Evolutionary conservation across 2,329 filamentous ascomycete species (phyloP).

Genomic region (Ascochyta pisi): DNA sequence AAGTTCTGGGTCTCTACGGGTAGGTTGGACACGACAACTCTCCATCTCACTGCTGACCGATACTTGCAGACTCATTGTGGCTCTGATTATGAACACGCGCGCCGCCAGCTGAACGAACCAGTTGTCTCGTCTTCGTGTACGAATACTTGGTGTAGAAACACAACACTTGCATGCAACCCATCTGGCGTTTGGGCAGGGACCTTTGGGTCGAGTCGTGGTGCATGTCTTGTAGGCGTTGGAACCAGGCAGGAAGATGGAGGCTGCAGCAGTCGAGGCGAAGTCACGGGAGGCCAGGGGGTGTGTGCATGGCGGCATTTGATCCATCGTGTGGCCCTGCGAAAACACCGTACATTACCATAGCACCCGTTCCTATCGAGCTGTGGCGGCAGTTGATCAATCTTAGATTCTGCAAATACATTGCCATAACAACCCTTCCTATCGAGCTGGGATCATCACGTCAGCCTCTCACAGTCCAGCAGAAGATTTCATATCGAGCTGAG

Average conservation of each 20-base stretch:
- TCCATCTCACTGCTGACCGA: slow-evolving; percentile 17
- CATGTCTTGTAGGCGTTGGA: not conserved
- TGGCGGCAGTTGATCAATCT: no score
- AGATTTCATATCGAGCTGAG: no score
- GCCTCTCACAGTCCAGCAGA: not conserved
- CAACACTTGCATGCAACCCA: slow-evolving; percentile 16
- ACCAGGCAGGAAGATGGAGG: not conserved
- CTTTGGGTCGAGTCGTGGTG: not conserved
- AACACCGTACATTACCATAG: not conserved
- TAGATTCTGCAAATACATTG: no score
- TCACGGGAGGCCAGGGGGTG: not conserved
- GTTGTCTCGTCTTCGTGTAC: slow-evolving; percentile 31
- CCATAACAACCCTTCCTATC: no score
- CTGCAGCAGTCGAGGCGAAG: not conserved
- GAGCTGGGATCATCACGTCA: not conserved
- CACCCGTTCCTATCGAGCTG: not conserved
- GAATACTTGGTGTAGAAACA: slow-evolving; percentile 36
- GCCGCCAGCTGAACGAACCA: slow-evolving; percentile 61
- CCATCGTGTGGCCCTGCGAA: slow-evolving; percentile 1
- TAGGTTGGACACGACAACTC: slow-evolving; percentile 54
- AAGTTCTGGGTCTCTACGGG: slow-evolving; percentile 97
- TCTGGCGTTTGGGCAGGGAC: slow-evolving; percentile 14
- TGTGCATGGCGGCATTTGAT: slow-evolving; percentile 1
- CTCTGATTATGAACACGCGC: slow-evolving; percentile 91
- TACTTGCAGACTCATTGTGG: slow-evolving; percentile 78